Conservation (phyloP, 257 asterid genomes). For the Jasminum sambac region DNA sequence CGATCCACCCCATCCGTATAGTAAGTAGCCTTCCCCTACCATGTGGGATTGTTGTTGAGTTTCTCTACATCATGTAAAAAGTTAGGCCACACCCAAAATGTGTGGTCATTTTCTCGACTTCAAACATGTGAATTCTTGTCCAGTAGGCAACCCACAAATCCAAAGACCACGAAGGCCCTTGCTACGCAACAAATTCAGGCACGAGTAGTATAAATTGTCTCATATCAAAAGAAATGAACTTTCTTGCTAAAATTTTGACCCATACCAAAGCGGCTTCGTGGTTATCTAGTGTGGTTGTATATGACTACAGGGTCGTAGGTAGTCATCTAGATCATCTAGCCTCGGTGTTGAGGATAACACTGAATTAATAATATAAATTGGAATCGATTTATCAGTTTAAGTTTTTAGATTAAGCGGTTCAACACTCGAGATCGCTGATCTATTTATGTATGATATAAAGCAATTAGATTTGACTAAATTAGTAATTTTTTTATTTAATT, state of each 20-base stretch:
- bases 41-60: slow-evolving; percentile 41
- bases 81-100: slow-evolving; percentile 28
- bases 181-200: neutral
- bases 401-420: neutral
- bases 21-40: slow-evolving; percentile 28
- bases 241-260: neutral
- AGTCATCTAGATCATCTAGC: no score
- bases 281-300: neutral
- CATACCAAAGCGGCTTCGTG: neutral
- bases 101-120: slow-evolving; percentile 14
- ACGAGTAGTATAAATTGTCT: neutral
- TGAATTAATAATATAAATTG: no score
- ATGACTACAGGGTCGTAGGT: no score
- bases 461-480: neutral
- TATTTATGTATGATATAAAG: no score
- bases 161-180: slow-evolving; percentile 31
- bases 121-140: slow-evolving; percentile 47
- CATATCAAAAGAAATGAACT: neutral
- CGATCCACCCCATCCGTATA: slow-evolving; percentile 1
- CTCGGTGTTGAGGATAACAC: no score
- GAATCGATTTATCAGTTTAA: no score
- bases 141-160: slow-evolving; percentile 39
- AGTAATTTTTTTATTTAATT: neutral
- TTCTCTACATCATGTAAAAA: neutral
- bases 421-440: neutral